Percentiles rank a stretch among this genome's conserved stretches.
phyloP scores from a whole-genome alignment of 2,329 filamentous ascomycete genomes.

The Colletotrichum limetticola region DNA sequence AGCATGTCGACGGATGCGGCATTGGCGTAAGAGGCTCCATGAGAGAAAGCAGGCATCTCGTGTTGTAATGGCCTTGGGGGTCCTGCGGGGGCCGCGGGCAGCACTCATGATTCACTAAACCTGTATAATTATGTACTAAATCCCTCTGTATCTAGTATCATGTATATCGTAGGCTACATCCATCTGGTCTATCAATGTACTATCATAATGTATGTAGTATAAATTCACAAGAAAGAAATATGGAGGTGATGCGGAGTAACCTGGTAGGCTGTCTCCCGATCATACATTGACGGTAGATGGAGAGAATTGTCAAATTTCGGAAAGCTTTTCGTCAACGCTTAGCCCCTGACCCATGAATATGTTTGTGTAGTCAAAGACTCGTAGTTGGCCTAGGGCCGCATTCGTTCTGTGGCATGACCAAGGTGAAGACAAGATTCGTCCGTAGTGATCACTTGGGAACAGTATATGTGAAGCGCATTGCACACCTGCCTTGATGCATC shows the following conservation, averaged over 20 bases:
- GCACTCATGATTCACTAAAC: not conserved
- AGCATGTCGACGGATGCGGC: constrained; percentile 14
- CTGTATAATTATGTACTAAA: not conserved
- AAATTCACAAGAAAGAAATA: not conserved
- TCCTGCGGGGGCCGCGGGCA: not conserved
- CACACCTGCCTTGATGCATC: too few relatives aligned
- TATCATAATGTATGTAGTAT: not conserved
- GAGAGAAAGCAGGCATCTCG: not conserved
- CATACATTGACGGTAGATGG: not conserved
- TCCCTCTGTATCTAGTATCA: not conserved
- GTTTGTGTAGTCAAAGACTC: not conserved
- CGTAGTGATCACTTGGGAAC: too few relatives aligned
- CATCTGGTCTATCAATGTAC: not conserved
- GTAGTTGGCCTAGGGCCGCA: too few relatives aligned
- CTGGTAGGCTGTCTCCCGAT: not conserved
- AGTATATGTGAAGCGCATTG: not conserved
- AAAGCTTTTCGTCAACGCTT: not conserved
- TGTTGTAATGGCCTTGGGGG: not conserved
- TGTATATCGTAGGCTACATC: not conserved
- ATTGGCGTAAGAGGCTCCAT: not conserved
- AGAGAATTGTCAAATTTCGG: not conserved
- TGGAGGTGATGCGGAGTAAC: not conserved
- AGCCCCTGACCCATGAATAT: not conserved
- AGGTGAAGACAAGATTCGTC: too few relatives aligned
- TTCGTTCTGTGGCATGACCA: too few relatives aligned